Conservation (phyloP, 768 basidiomycete species). For the Amanita jacksonii region DNA sequence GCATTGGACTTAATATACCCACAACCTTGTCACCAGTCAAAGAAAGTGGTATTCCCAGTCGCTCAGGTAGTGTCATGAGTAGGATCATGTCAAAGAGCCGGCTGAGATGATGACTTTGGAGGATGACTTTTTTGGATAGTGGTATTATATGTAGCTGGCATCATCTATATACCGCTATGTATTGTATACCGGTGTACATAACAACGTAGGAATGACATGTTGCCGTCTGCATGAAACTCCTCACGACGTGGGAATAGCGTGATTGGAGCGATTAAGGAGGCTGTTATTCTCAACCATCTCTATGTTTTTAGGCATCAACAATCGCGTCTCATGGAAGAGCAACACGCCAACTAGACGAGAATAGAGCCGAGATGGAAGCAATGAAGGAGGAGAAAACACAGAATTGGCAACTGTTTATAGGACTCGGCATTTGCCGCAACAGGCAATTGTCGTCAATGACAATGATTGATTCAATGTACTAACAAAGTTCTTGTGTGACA, state of each 20-base stretch:
- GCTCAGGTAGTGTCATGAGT: constrained; percentile 24
- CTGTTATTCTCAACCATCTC: constrained; percentile 44
- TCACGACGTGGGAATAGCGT: constrained; percentile 54
- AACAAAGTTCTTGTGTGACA: too few relatives aligned
- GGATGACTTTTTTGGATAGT: not conserved
- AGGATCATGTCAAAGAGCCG: not conserved
- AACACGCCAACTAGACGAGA: constrained; percentile 38
- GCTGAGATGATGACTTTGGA: constrained; percentile 1
- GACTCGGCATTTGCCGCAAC: constrained; percentile 14
- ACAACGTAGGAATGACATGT: constrained; percentile 25
- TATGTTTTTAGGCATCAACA: constrained; percentile 25
- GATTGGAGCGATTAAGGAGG: constrained; percentile 84
- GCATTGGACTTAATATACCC: constrained; percentile 50
- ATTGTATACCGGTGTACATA: not conserved
- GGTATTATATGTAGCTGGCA: not conserved
- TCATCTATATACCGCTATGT: not conserved
- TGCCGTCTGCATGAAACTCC: constrained; percentile 84
- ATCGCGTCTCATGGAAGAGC: constrained; percentile 42
- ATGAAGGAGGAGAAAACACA: constrained; percentile 15
- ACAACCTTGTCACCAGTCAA: constrained; percentile 60
- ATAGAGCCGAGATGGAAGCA: constrained; percentile 31
- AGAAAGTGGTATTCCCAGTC: constrained; percentile 38
- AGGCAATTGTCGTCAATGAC: not conserved
- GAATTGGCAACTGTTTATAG: not conserved
- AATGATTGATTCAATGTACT: too few relatives aligned